These are phyloP conservation scores for Eucalyptus lansdowneana DNA, from an alignment of 345 rosid genomes.

Conservation along the genomic window DNA sequence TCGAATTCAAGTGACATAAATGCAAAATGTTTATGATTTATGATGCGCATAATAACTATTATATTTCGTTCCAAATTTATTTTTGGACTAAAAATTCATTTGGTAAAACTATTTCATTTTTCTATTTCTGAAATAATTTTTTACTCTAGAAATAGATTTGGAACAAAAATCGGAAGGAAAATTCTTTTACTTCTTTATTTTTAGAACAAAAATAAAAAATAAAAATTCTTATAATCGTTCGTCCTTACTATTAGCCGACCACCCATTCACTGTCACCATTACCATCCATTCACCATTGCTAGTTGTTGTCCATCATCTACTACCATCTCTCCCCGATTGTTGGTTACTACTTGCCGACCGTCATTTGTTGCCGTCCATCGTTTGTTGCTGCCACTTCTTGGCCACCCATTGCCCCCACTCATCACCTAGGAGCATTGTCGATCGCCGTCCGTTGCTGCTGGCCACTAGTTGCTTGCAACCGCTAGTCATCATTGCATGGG, in stretches of 20 bases:
- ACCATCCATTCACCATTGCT: too few species aligned
- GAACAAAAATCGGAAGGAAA: fast-evolving
- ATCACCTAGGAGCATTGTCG: fast-evolving
- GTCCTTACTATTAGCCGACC: fast-evolving
- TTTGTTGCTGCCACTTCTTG: fast-evolving
- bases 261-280: fast-evolving
- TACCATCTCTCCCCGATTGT: fast-evolving
- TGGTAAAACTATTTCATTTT: too few species aligned
- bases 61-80: fast-evolving
- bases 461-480: too few species aligned
- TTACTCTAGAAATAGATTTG: too few species aligned
- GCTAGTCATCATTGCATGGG: fast-evolving
- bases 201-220: too few species aligned
- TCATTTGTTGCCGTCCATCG: fast-evolving
- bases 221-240: fast-evolving
- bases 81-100: fast-evolving
- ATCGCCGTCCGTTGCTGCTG: fast-evolving
- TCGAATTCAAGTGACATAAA: too few species aligned
- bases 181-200: too few species aligned
- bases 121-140: fast-evolving
- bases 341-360: fast-evolving
- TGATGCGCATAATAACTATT: fast-evolving
- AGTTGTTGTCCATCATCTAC: fast-evolving
- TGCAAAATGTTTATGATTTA: too few species aligned
- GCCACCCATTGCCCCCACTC: fast-evolving